Base-by-base conservation (phyloP, 768 basidiomycete species). In the Baorangia bicolor region DNA sequence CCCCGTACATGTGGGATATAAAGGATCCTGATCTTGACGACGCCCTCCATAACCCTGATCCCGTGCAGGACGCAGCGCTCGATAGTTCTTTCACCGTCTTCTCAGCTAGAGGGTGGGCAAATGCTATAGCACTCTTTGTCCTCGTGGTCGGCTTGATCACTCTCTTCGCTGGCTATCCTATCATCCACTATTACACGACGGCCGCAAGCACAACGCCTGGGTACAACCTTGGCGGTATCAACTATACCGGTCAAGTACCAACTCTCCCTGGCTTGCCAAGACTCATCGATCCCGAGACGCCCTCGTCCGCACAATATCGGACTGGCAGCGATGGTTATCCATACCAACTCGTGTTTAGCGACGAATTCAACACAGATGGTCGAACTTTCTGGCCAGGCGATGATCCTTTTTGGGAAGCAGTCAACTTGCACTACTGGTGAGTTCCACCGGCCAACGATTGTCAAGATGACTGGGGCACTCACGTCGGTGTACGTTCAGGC, bases 11-110 rank as follows among this genome's bases (percentile, higher is more conserved):
- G 63, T 92, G 88, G 87, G 91, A 92, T 69, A 75, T 75, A 23
- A 85, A 81, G 66, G 92, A 93, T 54, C 86, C 92, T 10, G 93
- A 95, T 68, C 78, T 89, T 18, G 94, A 97, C 75, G 95, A 98
- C 69, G 81, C 84, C 21, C 79, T 98, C 21, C 95, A 98, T 71
- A 90, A 92, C 76, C 92, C 85, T 42, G 90, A 92, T 75, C 82
- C 89, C 27, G 76, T 82, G n/a, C 78, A 87, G 51, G 88, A 86
- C 50, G 82, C 81, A 3, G 77, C 78, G 1, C 74, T 81, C 25
- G 82, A 87, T 55, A 74, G 74, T 49, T 77, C 80, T 8, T 90
- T 88, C 56, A 84, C 86, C 4, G 62, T 90, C 27, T 92, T 94
- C 67, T 95, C 94, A 8, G 73, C 78, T 9, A 81, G 94, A 71